A percentile compares a stretch with the other conserved stretches of the same genome.
Evolutionary conservation across 805 yeast species (phyloP).

Genomic region (Metschnikowia henanensis): DNA sequence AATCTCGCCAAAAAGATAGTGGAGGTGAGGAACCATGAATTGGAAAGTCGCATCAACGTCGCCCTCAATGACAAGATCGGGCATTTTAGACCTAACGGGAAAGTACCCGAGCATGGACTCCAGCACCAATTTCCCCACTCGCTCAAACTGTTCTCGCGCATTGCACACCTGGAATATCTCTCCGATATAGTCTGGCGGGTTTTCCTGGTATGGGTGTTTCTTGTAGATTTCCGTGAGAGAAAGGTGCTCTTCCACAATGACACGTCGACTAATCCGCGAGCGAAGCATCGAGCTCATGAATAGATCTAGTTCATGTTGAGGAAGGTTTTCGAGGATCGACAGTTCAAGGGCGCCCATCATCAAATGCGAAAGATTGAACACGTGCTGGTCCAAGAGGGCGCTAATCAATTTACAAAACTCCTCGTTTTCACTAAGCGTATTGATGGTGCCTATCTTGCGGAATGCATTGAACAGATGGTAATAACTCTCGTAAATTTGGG

Average conservation of each 20-base stretch:
- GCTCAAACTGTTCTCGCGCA: conserved; percentile 63
- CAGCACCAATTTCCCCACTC: conserved; percentile 52
- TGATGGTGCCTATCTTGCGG: conserved; percentile 68
- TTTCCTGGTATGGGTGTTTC: conserved; percentile 43
- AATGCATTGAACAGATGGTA: conserved; percentile 85
- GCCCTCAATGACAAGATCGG: conserved; percentile 77
- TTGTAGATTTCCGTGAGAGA: conserved; percentile 69
- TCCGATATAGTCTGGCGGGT: conserved; percentile 61
- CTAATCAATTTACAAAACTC: conserved; percentile 65
- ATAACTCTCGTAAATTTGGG: conserved; percentile 86
- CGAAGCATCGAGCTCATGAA: conserved; percentile 77
- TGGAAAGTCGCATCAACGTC: conserved; percentile 67
- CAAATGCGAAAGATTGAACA: conserved; percentile 79
- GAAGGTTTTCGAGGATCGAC: conserved; percentile 56
- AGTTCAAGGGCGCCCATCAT: conserved; percentile 93
- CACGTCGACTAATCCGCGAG: conserved; percentile 85
- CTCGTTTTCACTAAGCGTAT: conserved; percentile 71
- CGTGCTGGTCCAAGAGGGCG: conserved; percentile 72
- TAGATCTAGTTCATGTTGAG: conserved; percentile 63
- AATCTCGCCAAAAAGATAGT: conserved; percentile 84
- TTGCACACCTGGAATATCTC: conserved; percentile 82
- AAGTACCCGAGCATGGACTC: conserved; percentile 52
- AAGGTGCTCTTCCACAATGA: conserved; percentile 89
- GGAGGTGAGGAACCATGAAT: conserved; percentile 82
- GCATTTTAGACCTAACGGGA: conserved; percentile 57